These are phyloP conservation scores for Closterium sp. DNA, from an alignment of 139 green algal species.

Conservation along the genomic window DNA sequence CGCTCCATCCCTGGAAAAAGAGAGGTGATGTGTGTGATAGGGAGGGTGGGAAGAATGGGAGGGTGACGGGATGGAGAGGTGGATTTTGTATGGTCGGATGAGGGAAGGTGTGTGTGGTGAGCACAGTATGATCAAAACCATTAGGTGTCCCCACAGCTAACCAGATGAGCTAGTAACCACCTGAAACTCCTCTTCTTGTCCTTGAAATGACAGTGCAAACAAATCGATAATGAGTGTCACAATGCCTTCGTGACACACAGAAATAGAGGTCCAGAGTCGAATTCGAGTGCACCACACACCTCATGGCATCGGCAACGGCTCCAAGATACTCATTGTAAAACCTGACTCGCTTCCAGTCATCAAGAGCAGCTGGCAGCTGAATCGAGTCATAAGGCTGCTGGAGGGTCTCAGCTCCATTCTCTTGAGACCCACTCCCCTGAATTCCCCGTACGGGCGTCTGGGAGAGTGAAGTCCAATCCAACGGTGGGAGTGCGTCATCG, in stretches of 20 bases:
- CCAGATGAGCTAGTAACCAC: no score
- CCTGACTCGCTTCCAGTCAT: slow-evolving; percentile 26
- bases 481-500: not conserved
- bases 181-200: no score
- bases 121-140: not conserved
- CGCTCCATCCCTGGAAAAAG: slow-evolving; percentile 31
- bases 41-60: not conserved
- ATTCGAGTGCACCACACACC: not conserved
- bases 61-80: not conserved
- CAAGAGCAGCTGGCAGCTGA: not conserved
- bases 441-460: not conserved
- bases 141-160: not conserved
- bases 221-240: no score
- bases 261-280: no score
- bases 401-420: no score
- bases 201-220: no score
- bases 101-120: not conserved
- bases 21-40: not conserved
- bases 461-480: not conserved
- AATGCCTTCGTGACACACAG: no score
- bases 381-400: not conserved
- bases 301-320: slow-evolving; percentile 35
- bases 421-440: not conserved
- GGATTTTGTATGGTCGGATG: not conserved
- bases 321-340: slow-evolving; percentile 46